Evolutionary conservation across 2,329 filamentous ascomycete genomes (phyloP), one percentile per base, ranked within the genome.

Genomic region (Colletotrichum lini): DNA sequence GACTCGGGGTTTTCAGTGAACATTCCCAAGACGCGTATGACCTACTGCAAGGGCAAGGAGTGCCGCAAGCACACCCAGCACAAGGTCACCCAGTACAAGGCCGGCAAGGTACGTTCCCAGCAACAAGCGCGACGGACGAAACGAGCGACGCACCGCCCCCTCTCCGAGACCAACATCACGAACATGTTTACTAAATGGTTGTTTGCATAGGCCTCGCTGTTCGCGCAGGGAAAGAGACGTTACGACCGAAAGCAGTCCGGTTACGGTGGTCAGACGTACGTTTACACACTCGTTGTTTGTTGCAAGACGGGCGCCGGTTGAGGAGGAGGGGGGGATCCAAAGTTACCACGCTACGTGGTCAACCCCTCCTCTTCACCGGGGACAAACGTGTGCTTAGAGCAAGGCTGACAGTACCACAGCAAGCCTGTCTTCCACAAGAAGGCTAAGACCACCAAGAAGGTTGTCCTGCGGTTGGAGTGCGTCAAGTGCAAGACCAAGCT

Each of bases 341-440:
- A 21, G 7, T 16, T 12, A 18, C 9, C n/a, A 15, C 10, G 15
- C 15, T 15, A 26, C 26, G 26, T 26, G 18, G 15, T 9, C 26
- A 30, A 26, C 30, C 8, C 18, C 16, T 13, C 30, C 30, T 38
- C 6, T 3, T 15, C 35, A 15, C 45, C 26, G 9, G 42, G 42
- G 13, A 10, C 35, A 7, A 4, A 45, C 45, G 23, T 23, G 23
- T 23, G 26, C 7, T 21, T 4, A 45, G 56, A 44, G 15, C 56
- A 45, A 59, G 8, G 45, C 65, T 69, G 54, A 69, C 60, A 8
- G 10, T 35, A 15, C 9, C 7, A 54, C 60, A 69, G 67, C 83
- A 99, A 99, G 90, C 96, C 97, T 81, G 95, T 99, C 83, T 99
- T 98, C 94, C 96, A 98, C 94, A 99, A 98, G 93, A 98, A 98